phyloP scores from a whole-genome alignment of 164 flowering plant genomes.

The Vitis riparia region DNA sequence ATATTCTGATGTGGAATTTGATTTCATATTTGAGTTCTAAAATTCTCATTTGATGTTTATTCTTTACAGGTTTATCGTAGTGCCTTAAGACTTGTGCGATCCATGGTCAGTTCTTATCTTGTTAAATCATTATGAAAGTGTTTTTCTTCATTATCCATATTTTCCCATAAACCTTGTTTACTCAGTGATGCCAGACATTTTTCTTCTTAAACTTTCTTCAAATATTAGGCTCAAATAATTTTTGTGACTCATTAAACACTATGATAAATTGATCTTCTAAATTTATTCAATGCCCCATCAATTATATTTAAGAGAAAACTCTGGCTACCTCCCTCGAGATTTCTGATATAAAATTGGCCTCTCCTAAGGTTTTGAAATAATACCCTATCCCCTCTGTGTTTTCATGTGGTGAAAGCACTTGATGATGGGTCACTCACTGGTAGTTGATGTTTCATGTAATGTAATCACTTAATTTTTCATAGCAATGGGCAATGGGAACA shows the following conservation, averaged over 20 bases:
- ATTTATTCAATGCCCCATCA: not conserved
- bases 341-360: no score
- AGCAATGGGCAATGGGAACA: no score
- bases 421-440: not conserved
- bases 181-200: not conserved
- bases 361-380: no score
- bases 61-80: slow-evolving; percentile 84
- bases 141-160: no score
- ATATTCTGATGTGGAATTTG: not conserved
- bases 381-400: not conserved
- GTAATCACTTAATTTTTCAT: no score
- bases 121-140: not conserved
- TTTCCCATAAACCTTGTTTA: not conserved
- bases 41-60: slow-evolving; percentile 5
- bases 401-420: not conserved
- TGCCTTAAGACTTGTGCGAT: slow-evolving; percentile 93
- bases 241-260: not conserved
- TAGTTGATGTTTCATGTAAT: no score
- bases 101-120: slow-evolving; percentile 67
- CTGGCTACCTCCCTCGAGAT: not conserved
- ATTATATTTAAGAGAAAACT: not conserved
- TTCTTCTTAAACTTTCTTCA: not conserved
- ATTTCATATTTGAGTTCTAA: not conserved
- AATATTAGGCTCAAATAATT: no score
- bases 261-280: not conserved